A percentile compares a stretch with the other conserved stretches of the same genome.
Conservation (phyloP, 106 monocot species). For the Amphibolis antarctica region DNA sequence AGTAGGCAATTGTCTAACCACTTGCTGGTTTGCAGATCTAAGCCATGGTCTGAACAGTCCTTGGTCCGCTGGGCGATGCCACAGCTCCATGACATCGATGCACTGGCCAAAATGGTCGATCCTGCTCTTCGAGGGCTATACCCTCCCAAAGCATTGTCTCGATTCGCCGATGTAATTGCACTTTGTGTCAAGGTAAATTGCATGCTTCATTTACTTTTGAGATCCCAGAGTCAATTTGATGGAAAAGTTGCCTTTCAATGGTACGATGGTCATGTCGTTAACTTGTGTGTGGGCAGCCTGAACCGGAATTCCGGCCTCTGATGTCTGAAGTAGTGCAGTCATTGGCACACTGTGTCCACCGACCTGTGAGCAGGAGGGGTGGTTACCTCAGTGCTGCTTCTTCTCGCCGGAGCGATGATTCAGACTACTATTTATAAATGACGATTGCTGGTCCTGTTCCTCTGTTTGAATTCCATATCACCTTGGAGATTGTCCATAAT, state of each 20-base stretch:
- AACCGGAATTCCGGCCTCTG: conserved; percentile 74
- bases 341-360: conserved; percentile 44
- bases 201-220: neutral
- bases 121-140: conserved; percentile 85
- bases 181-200: conserved; percentile 74
- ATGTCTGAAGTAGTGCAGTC: conserved; percentile 86
- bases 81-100: conserved; percentile 80
- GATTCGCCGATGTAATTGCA: conserved; percentile 82
- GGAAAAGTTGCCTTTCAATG: neutral
- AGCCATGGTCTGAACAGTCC: conserved; percentile 42
- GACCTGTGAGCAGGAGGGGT: conserved; percentile 11
- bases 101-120: conserved; percentile 66
- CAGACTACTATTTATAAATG: conserved; percentile 25
- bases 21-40: conserved; percentile 41
- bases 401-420: conserved; percentile 51
- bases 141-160: conserved; percentile 75
- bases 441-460: too few relatives aligned
- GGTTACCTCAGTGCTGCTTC: neutral
- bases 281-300: conserved; percentile 27
- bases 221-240: neutral
- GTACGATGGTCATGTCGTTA: neutral
- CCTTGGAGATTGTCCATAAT: too few relatives aligned
- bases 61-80: conserved; percentile 61
- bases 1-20: too few relatives aligned
- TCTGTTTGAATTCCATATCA: too few relatives aligned